Conservation (phyloP, 495 filamentous ascomycete genomes). For the Tuber aestivum region DNA sequence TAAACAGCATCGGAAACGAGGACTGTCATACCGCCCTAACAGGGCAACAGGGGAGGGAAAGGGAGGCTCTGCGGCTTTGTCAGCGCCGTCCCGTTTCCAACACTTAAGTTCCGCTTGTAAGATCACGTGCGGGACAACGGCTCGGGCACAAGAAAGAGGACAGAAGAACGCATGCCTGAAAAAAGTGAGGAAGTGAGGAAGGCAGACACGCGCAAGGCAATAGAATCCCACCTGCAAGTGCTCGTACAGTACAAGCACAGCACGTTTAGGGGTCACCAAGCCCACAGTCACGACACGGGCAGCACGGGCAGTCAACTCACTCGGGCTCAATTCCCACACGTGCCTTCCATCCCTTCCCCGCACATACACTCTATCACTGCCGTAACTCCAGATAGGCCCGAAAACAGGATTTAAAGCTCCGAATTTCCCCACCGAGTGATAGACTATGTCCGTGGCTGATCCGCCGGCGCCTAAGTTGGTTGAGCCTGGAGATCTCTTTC, state of each 20-base stretch:
- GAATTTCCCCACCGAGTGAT: neutral
- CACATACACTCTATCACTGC: neutral
- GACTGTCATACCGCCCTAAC: neutral
- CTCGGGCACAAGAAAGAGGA: neutral
- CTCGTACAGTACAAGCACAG: no score
- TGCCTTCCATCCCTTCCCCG: neutral
- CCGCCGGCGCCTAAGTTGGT: neutral
- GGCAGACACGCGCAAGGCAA: neutral
- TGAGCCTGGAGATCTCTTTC: neutral
- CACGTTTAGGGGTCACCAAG: neutral
- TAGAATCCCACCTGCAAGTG: neutral
- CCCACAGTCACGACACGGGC: neutral
- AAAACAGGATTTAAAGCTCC: neutral
- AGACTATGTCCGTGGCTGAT: neutral
- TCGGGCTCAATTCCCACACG: neutral
- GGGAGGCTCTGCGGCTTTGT: constrained; percentile 3
- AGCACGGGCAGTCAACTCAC: neutral
- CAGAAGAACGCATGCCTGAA: neutral
- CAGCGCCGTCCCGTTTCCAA: neutral
- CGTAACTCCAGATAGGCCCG: neutral
- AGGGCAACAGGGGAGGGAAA: neutral
- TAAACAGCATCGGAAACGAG: neutral
- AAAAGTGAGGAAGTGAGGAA: neutral
- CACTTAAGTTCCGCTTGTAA: neutral
- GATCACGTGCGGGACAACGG: neutral